Conservation (phyloP, 208 protist genomes). For the Naegleria fowleri region DNA sequence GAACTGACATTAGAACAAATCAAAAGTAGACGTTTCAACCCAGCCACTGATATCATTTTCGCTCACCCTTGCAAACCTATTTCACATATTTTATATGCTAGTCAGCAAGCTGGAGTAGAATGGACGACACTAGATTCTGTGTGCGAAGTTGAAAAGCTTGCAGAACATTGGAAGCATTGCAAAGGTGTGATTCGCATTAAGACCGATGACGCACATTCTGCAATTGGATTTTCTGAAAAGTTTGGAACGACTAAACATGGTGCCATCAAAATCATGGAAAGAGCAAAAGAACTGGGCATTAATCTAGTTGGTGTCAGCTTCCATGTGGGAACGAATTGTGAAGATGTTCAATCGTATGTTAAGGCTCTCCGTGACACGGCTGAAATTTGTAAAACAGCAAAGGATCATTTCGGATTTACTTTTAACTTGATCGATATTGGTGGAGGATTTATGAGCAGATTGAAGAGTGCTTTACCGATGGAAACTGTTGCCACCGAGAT, state of each 20-base stretch:
- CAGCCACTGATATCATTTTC: slow-evolving; percentile 53
- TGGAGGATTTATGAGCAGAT: slow-evolving; percentile 65
- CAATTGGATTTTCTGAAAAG: slow-evolving; percentile 68
- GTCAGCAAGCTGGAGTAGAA: slow-evolving; percentile 46
- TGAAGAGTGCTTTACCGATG: slow-evolving; percentile 42
- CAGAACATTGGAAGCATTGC: slow-evolving; percentile 49
- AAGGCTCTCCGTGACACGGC: slow-evolving; percentile 54
- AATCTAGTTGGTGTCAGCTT: slow-evolving; percentile 69
- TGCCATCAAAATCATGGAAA: slow-evolving; percentile 48
- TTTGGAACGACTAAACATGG: slow-evolving; percentile 59
- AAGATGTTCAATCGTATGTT: slow-evolving; percentile 53
- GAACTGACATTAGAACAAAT: background rate
- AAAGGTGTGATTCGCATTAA: slow-evolving; percentile 59
- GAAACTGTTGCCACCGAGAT: slow-evolving; percentile 55
- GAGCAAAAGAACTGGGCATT: slow-evolving; percentile 46
- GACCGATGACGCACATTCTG: slow-evolving; percentile 59
- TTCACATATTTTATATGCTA: slow-evolving; percentile 56
- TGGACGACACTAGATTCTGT: slow-evolving; percentile 72
- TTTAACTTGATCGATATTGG: slow-evolving; percentile 73
- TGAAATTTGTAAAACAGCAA: slow-evolving; percentile 54
- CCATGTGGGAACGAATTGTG: slow-evolving; percentile 74
- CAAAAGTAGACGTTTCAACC: background rate
- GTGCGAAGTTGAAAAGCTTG: slow-evolving; percentile 65
- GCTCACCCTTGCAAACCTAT: slow-evolving; percentile 75
- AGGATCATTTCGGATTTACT: slow-evolving; percentile 52